phyloP scores from a whole-genome alignment of 2,329 filamentous ascomycete species.

The Hypoxylon sp. region DNA sequence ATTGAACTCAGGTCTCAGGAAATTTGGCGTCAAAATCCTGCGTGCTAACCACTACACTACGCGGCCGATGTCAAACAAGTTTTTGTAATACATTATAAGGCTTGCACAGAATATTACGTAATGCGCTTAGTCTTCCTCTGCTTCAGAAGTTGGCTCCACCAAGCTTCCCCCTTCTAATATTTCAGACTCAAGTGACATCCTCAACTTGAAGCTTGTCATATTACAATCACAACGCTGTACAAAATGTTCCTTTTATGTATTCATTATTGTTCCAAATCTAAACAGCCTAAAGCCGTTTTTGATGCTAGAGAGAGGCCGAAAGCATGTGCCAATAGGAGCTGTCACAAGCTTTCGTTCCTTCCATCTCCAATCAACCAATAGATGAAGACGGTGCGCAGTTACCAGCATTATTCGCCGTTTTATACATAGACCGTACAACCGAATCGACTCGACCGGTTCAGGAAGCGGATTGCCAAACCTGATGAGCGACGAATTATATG shows the following conservation, averaged over 20 bases:
- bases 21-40: slow-evolving; percentile 44
- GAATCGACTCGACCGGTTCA: background rate
- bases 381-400: background rate
- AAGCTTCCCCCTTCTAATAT: background rate
- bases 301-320: background rate
- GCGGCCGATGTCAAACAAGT: slow-evolving; percentile 27
- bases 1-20: slow-evolving; percentile 47
- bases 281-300: background rate
- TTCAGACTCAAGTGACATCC: too few species aligned
- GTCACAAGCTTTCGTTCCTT: slow-evolving; percentile 39
- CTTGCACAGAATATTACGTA: slow-evolving; percentile 8
- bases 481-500: slow-evolving; percentile 12
- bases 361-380: slow-evolving; percentile 43
- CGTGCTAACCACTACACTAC: slow-evolving; percentile 47
- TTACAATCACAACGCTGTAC: background rate
- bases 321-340: background rate
- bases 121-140: background rate
- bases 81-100: slow-evolving; percentile 6
- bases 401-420: background rate
- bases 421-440: background rate
- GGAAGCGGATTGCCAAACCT: background rate
- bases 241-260: background rate
- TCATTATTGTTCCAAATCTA: background rate
- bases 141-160: background rate
- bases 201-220: background rate